phyloP scores from a whole-genome alignment of 768 basidiomycete genomes.

The Pisolithus microcarpus region DNA sequence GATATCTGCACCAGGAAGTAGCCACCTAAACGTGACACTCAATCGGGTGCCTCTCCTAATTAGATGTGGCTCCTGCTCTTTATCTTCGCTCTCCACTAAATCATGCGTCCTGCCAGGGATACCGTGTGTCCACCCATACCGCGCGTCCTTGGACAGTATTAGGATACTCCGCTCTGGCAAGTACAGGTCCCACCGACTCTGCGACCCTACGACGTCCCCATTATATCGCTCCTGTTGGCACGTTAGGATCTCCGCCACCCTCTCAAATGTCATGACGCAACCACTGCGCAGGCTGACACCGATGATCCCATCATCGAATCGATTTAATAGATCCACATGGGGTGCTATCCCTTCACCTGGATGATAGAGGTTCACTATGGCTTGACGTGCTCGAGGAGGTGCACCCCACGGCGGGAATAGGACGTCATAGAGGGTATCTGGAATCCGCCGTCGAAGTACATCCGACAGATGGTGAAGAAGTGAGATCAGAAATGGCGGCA shows the following conservation, averaged over 20 bases:
- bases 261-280: slow-evolving; percentile 71
- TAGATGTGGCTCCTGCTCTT: slow-evolving; percentile 25
- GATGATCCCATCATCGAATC: slow-evolving; percentile 87
- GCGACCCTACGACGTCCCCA: slow-evolving; percentile 1
- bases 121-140: slow-evolving; percentile 86
- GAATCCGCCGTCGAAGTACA: slow-evolving; percentile 45
- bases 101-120: slow-evolving; percentile 63
- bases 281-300: slow-evolving; percentile 78
- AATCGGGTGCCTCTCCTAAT: slow-evolving; percentile 52
- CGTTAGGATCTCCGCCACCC: slow-evolving; percentile 8
- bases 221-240: slow-evolving; percentile 1
- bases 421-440: slow-evolving; percentile 41
- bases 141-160: slow-evolving; percentile 71
- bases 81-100: slow-evolving; percentile 37
- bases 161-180: slow-evolving; percentile 72
- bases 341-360: slow-evolving; percentile 87
- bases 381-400: slow-evolving; percentile 59
- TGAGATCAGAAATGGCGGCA: slow-evolving; percentile 49
- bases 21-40: slow-evolving; percentile 84
- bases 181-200: slow-evolving; percentile 42
- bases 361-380: slow-evolving; percentile 82
- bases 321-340: slow-evolving; percentile 77
- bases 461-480: slow-evolving; percentile 47
- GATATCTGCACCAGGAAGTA: slow-evolving; percentile 77
- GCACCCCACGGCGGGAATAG: slow-evolving; percentile 47